Base-by-base conservation (phyloP, 257 asterid species). In the Solanum pimpinellifolium region DNA sequence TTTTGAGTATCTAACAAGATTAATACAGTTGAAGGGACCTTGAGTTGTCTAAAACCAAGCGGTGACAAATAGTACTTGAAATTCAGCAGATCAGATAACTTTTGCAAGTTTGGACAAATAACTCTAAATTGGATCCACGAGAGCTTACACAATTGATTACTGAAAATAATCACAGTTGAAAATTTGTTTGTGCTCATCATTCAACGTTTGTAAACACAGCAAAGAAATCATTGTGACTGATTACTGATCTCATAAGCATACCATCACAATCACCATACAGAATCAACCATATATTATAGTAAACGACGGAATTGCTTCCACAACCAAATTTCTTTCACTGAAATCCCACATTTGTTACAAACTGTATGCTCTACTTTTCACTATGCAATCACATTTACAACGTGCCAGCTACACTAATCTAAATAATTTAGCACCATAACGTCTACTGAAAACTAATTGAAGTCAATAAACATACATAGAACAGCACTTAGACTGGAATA, bases 401-500 rank as follows among this genome's bases (percentile, higher is more conserved):
- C 11, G 11, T 16, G 4, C 68, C 42, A 29, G 18, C 42, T 27
- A 80, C 44, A 16, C 68, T 16, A 47, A 80, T 80, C 68, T 29
- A 16, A 80, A 47, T 18, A 80, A 47, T 4, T 27, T 47, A 78
- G 21, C 6, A 2, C 33, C 84, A 47, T 1, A 46, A 16, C 12
- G 11, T 78, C 66, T 27, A 46, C n/a, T 15, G 14, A 42, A 46
- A 23, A 78, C 66, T 47, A 78, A 78, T 46, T 78, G 10, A 78
- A 78, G 15, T 27, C 84, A 46, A 80, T 78, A 46, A 78, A 25
- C 84, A 76, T 76, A n/a, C 27, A 35, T 23, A 83, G 12, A 83
- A 83, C 49, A 29, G 37, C 73, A 84, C 47, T 68, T 74, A 89
- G 88, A 91, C 92, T 76, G 42, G 83, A 91, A 88, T 37, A 84